Percentiles rank a stretch among this genome's conserved stretches.
Conservation (phyloP, 768 basidiomycete genomes). For the Leccinum variicolor region DNA sequence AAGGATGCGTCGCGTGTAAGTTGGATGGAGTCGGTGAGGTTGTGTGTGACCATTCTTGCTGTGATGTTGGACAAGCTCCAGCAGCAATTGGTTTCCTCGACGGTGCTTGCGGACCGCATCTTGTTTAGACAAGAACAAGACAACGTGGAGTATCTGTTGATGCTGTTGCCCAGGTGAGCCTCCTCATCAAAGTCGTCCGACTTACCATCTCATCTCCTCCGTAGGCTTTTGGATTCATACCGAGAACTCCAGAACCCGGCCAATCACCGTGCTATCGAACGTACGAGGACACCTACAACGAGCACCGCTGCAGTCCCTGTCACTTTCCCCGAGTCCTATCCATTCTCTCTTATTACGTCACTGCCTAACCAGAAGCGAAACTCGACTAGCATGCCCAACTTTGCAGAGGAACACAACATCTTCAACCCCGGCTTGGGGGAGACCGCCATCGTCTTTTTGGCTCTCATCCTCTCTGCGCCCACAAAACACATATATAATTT, state of each 20-base stretch:
- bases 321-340: constrained; percentile 92
- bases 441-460: constrained; percentile 79
- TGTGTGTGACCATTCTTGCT: constrained; percentile 85
- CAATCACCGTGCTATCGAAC: constrained; percentile 68
- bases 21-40: constrained; percentile 89
- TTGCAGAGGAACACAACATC: constrained; percentile 45
- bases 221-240: constrained; percentile 83
- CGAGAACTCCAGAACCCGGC: constrained; percentile 71
- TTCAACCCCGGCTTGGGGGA: constrained; percentile 84
- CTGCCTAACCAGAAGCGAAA: constrained; percentile 53
- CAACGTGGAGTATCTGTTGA: constrained; percentile 82
- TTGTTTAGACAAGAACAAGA: constrained; percentile 80
- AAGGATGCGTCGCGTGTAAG: constrained; percentile 74
- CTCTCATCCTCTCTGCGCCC: constrained; percentile 77
- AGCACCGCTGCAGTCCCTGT: constrained; percentile 61
- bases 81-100: constrained; percentile 68
- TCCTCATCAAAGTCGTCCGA: background rate
- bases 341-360: constrained; percentile 76
- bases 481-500: constrained; percentile 74
- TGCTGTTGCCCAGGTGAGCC: constrained; percentile 78
- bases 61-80: constrained; percentile 90
- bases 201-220: constrained; percentile 1
- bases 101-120: constrained; percentile 56
- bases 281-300: constrained; percentile 56
- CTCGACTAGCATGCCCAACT: constrained; percentile 37